Base-by-base conservation (phyloP, 192 early-diverging fungal genomes). In the Mortierella claussenii region DNA sequence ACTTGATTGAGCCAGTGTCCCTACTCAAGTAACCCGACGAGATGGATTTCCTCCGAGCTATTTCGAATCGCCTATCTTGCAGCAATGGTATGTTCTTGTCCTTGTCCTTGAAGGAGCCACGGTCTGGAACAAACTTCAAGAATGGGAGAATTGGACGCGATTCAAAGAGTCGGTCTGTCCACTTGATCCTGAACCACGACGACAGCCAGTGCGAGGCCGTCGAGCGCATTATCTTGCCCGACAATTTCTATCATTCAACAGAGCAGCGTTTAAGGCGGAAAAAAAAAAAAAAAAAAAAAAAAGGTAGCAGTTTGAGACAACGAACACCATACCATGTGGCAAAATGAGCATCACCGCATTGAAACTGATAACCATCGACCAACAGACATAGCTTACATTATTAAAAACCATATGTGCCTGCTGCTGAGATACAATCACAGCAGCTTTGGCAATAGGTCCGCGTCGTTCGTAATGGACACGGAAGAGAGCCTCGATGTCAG, bases 401-500 rank as follows among this genome's bases (percentile, higher is more conserved):
- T 62, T 76, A 44, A 76, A 76, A 7, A 76, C 30, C 10, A 76
- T 31, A 4, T 76, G 63, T 1, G 51, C 65, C 37, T 61, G 65
- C n/a, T 76, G 40, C 15, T 67, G 40, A 2, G 73, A 76, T 0
- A 49, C 42, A 28, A 44, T 30, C 4, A 76, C 73, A 0, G 64
- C 63, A 1, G 45, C 55, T n/a, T 67, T 66, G 4, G 73, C 73
- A 2, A 1, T 10, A 5, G 73, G 63, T 2, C 58, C 73, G 6
- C 73, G 64, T 36, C 73, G 63, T 10, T 67, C 57, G 28, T 62
- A 67, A 18, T 76, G 65, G 3, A 76, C 30, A 18, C 59, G 51
- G 46, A 76, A 76, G 10, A 76, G 21, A 3, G 73, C 65, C n/a
- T 76, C 65, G 53, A 76, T 60, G 20, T 67, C 73, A 6, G 57